Base-by-base conservation (phyloP, 2,329 filamentous ascomycete species). In the Pseudogymnoascus sp. region DNA sequence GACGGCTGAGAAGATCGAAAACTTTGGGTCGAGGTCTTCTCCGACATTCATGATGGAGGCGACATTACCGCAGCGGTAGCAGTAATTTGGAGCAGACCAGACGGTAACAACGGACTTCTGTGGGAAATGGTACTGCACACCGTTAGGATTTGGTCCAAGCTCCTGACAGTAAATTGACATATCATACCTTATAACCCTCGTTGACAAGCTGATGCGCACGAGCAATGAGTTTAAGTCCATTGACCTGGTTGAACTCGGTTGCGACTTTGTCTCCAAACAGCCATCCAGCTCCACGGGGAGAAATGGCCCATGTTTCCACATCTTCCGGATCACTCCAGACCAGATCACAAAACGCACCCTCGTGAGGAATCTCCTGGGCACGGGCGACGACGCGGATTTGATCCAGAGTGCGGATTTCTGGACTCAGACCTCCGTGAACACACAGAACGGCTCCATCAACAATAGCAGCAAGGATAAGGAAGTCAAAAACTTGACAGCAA, bases 1-100 rank as follows among this genome's bases (percentile, higher is more conserved):
- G n/a, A 95, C 91, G 33, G 91, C 91, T 30, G 86, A 88, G 79
- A 95, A 95, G 71, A 95, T 94, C 74, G 88, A 94, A 79, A 99
- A 99, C 70, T 90, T 91, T 33, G 93, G 92, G 64, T 91, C 87
- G 60, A 97, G 81, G 70, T 94, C 89, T 70, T 89, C 88, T 67
- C 89, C 87, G 28, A 97, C 86, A 60, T 92, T 92, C 87, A 96
- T 96, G 73, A 97, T 96, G 4, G 83, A 86, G 19, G 86, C 86
- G 65, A 89, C 78, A 64, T 80, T 84, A 59, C 77, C 77, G 64
- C 77, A 79, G 55, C 77, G 74, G 66, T 78, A 78, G 68, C 77
- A 78, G 69, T 79, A 79, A 64, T 79, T 79, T 14, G 77, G 77
- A 22, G 77, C 77, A 23, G 75, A 78, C 82, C 86, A 89, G 23